These are phyloP conservation scores for Xerophyta viscosa DNA, from an alignment of 106 monocot species.

Conservation along the genomic window DNA sequence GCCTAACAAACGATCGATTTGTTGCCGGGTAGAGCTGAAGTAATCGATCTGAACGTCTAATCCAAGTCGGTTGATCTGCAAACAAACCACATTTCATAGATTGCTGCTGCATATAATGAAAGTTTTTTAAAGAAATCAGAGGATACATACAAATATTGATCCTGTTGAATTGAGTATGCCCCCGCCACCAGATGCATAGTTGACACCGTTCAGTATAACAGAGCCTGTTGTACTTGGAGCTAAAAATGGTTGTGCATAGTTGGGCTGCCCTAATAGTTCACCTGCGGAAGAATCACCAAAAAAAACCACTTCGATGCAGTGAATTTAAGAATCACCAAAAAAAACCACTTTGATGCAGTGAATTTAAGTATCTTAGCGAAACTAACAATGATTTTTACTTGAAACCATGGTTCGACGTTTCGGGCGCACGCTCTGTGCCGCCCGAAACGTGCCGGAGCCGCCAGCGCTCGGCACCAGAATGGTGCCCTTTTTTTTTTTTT, in stretches of 20 bases:
- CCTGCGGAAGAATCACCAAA: conserved; percentile 20
- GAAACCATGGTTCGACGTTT: too few species aligned
- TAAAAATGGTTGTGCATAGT: conserved; percentile 30
- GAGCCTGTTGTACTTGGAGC: conserved; percentile 23
- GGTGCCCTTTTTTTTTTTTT: too few species aligned
- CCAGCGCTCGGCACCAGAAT: too few species aligned
- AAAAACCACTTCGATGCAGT: background rate
- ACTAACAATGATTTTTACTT: too few species aligned
- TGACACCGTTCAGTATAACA: conserved; percentile 27
- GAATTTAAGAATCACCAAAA: background rate
- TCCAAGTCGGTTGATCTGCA: conserved; percentile 16
- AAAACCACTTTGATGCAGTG: background rate
- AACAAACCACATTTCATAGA: background rate
- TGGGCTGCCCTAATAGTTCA: conserved; percentile 35
- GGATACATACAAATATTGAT: conserved; percentile 17
- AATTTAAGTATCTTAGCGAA: too few species aligned
- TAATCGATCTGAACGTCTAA: conserved; percentile 31
- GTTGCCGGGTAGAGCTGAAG: conserved; percentile 31
- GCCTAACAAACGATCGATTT: conserved; percentile 21
- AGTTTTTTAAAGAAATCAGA: background rate
- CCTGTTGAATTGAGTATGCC: conserved; percentile 34
- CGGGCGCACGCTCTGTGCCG: too few species aligned
- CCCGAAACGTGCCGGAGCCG: too few species aligned
- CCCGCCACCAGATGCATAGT: conserved; percentile 35
- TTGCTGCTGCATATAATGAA: too few species aligned